Base-by-base conservation (phyloP, 2,329 filamentous ascomycete genomes). In the Endocalyx cinctus region DNA sequence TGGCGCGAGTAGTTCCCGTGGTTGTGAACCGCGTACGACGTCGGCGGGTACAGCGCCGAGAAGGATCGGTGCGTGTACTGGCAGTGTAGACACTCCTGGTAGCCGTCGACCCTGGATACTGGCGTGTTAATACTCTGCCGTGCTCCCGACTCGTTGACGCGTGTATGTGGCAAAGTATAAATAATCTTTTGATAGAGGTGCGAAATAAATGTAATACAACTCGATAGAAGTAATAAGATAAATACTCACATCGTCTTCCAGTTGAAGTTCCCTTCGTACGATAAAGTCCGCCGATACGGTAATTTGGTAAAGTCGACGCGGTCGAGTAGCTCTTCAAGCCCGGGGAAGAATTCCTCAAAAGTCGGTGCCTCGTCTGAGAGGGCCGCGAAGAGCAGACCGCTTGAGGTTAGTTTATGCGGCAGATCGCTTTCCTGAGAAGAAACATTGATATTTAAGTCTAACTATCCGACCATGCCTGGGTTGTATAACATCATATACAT, bases 41-140 rank as follows among this genome's bases (percentile, higher is more conserved):
- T 71, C 4, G 72, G 70, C 5, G 70, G 70, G 35, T 77, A 77
- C 40, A 63, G 67, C 37, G 72, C 59, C 14, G 66, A 67, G 51
- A 77, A 77, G 5, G 67, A 68, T 0, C 70, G 72, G 39, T 77
- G 73, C 0, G 73, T 75, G 51, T 76, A 77, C 46, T 72, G 67
- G 54, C 72, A 76, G 48, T 76, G 72, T 14, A 77, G 61, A 41
- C 73, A 77, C 52, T 77, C 73, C 50, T 76, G 71, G 40, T 72
- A 76, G 6, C 71, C 72, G 38, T 76, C 72, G 16, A 76, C 69
- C 66, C 34, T 35, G 18, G n/a, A n/a, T n/a, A n/a, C n/a, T n/a
- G n/a, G n/a, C n/a, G n/a, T n/a, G n/a, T n/a, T n/a, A n/a, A n/a
- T n/a, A n/a, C n/a, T n/a, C n/a, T n/a, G n/a, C n/a, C n/a, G n/a